phyloP scores from a whole-genome alignment of 1,284 basidiomycete species.

The Ustilago lituana region DNA sequence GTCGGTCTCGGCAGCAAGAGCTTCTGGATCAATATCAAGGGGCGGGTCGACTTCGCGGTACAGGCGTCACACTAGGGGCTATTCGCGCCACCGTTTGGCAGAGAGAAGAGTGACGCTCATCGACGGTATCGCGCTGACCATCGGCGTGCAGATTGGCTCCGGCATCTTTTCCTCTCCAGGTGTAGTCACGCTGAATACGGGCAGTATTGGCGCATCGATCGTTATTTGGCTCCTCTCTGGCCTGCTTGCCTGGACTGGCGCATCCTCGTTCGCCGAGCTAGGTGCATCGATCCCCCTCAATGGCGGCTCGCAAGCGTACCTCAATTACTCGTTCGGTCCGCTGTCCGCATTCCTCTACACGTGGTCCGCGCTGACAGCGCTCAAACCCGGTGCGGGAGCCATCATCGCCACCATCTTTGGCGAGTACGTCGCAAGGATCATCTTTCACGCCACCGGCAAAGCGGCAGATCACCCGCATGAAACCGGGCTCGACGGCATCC shows the following conservation, averaged over 20 bases:
- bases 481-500: constrained; percentile 77
- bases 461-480: constrained; percentile 75
- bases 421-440: constrained; percentile 82
- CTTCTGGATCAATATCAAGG: constrained; percentile 2
- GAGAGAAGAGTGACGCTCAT: constrained; percentile 36
- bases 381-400: constrained; percentile 72
- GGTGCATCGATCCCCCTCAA: constrained; percentile 72
- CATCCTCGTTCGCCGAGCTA: constrained; percentile 76
- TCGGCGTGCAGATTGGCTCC: constrained; percentile 64
- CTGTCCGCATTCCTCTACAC: constrained; percentile 71
- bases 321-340: constrained; percentile 80
- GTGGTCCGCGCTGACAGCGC: constrained; percentile 67
- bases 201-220: constrained; percentile 59
- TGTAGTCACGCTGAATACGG: constrained; percentile 62
- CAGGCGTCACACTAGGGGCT: constrained; percentile 16
- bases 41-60: constrained; percentile 1
- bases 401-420: constrained; percentile 70
- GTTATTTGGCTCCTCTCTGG: constrained; percentile 63
- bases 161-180: constrained; percentile 67
- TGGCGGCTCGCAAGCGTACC: constrained; percentile 74
- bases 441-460: constrained; percentile 69
- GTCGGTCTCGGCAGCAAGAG: constrained; percentile 18
- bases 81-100: constrained; percentile 13
- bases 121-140: constrained; percentile 55
- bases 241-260: constrained; percentile 63